Evolutionary conservation across 768 basidiomycete species (phyloP).

Genomic region (Hygrophorus pudorinus): DNA sequence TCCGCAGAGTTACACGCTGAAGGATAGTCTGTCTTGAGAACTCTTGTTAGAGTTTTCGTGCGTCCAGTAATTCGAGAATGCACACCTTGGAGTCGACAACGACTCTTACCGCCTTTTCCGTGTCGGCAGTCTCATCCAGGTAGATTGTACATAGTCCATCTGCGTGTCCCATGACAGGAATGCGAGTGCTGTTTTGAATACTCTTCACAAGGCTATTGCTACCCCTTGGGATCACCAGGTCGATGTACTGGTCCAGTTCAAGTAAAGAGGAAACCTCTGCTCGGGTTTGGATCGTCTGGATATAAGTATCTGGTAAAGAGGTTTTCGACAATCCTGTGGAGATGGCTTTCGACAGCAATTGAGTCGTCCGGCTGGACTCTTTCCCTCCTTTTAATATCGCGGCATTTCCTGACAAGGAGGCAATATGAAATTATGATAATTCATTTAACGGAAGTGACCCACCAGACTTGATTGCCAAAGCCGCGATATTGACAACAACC

Average conservation of each 20-base stretch:
- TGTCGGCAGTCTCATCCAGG: constrained; percentile 73
- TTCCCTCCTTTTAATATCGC: constrained; percentile 98
- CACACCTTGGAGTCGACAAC: constrained; percentile 86
- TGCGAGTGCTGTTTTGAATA: constrained; percentile 85
- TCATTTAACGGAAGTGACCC: constrained; percentile 12
- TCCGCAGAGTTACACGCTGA: constrained; percentile 94
- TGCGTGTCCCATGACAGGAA: constrained; percentile 98
- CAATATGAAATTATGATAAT: background rate
- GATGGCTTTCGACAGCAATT: constrained; percentile 71
- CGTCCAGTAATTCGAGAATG: background rate
- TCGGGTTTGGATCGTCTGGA: constrained; percentile 88
- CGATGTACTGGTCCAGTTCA: constrained; percentile 83
- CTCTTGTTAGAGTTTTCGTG: background rate
- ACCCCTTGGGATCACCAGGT: constrained; percentile 93
- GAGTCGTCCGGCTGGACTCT: constrained; percentile 78
- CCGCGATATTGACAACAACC: constrained; percentile 95
- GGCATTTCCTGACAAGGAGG: constrained; percentile 62
- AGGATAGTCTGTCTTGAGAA: constrained; percentile 74
- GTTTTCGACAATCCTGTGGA: constrained; percentile 67
- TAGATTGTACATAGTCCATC: constrained; percentile 92
- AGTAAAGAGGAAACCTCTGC: constrained; percentile 85
- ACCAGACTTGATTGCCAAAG: constrained; percentile 96
- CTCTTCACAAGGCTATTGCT: constrained; percentile 82
- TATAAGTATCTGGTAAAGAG: constrained; percentile 64
- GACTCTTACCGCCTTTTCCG: constrained; percentile 71